Evolutionary conservation across 163 green algal genomes (phyloP).

Genomic region (Dunaliella salina): DNA sequence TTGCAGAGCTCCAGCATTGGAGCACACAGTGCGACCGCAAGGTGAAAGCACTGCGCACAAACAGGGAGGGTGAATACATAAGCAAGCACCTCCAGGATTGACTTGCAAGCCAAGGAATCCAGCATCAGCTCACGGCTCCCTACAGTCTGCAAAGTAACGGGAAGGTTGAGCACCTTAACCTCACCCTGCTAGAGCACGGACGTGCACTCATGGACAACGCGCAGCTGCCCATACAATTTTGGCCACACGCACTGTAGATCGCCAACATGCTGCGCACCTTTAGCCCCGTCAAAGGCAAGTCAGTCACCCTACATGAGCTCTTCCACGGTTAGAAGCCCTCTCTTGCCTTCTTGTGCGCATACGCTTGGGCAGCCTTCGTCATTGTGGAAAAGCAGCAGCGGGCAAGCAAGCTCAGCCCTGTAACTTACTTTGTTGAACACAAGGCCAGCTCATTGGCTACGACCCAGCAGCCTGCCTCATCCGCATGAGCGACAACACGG

Average conservation of each 20-base stretch:
- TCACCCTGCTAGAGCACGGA: constrained; percentile 25
- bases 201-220: constrained; percentile 17
- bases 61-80: constrained; percentile 39
- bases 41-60: constrained; percentile 25
- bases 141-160: constrained; percentile 47
- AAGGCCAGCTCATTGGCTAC: constrained; percentile 8
- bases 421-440: no score
- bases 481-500: neutral
- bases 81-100: neutral
- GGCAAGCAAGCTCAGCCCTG: neutral
- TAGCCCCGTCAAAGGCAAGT: neutral
- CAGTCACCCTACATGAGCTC: constrained; percentile 17
- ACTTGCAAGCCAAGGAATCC: constrained; percentile 23
- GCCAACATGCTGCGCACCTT: constrained; percentile 18
- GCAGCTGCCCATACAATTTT: constrained; percentile 16
- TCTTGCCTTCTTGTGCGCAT: neutral
- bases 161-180: constrained; percentile 36
- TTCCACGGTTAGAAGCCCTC: constrained; percentile 15
- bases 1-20: constrained; percentile 6
- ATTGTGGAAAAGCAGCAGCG: neutral
- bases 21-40: constrained; percentile 11
- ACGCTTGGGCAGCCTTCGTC: neutral
- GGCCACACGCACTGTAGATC: constrained; percentile 21
- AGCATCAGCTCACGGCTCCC: constrained; percentile 17
- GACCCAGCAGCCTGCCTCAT: no score